Evolutionary conservation across 2,329 filamentous ascomycete genomes (phyloP).

Genomic region (Ascochyta viciae-villosae): DNA sequence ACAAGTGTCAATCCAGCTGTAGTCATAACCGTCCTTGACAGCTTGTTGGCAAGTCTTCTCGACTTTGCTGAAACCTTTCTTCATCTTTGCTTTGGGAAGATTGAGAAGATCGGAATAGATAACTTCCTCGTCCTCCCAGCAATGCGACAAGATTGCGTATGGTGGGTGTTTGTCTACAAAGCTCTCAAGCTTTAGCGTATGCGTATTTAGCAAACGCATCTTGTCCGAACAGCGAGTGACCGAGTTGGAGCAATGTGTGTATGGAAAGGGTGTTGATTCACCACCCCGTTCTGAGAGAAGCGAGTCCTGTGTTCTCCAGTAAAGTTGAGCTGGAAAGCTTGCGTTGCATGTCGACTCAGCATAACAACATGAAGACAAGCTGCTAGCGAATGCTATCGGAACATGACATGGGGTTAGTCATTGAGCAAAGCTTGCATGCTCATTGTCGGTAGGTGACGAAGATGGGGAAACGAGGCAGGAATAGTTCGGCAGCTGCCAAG

Average conservation of each 20-base stretch:
- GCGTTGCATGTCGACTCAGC: no score
- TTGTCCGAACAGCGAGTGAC: not conserved
- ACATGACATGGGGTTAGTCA: no score
- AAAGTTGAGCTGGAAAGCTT: no score
- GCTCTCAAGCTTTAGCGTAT: constrained; percentile 9
- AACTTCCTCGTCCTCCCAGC: constrained; percentile 25
- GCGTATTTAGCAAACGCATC: constrained; percentile 22
- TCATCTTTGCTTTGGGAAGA: constrained; percentile 14
- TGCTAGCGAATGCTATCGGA: no score
- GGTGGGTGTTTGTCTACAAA: constrained; percentile 18
- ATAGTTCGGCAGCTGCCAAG: constrained; percentile 2
- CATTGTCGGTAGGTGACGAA: no score
- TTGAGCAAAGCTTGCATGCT: no score
- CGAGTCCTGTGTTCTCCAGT: no score
- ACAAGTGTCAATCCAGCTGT: constrained; percentile 27
- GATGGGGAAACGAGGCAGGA: not conserved
- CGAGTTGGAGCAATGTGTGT: not conserved
- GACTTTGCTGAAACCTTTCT: constrained; percentile 27
- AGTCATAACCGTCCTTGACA: constrained; percentile 6
- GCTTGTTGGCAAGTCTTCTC: constrained; percentile 20
- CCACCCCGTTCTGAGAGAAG: no score
- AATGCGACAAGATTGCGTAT: constrained; percentile 30
- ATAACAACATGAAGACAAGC: no score
- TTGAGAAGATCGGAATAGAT: constrained; percentile 19
- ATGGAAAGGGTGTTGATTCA: no score